Evolutionary conservation across 192 early-diverging fungal genomes (phyloP), one percentile per base, ranked within the genome.

Genomic region (Diversispora epigaea): DNA sequence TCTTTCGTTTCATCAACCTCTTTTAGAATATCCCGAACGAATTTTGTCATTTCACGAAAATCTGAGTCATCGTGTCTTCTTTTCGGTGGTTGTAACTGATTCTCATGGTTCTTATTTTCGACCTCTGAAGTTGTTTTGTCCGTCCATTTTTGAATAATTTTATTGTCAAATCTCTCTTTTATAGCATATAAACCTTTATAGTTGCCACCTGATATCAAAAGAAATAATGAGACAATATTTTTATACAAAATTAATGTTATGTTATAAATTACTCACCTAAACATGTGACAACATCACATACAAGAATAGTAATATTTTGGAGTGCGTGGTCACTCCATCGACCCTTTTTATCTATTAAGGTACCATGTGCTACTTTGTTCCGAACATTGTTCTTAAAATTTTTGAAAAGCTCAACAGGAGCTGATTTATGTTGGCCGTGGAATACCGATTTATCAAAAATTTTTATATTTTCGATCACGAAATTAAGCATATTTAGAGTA

Each of bases 1-100:
- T 67, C 65, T 67, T 64, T 47, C 21, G 10, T 67, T 67, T 67
- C 45, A 47, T 67, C 17, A 1, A 19, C 46, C 65, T 67, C 65
- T n/a, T 62, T 67, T 67, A 67, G 44, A 67, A 47, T 67, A 47
- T 67, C 65, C 2, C 11, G 45, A 47, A 67, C 45, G 44, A 67
- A 67, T 67, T 14, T 67, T 67, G 17, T 67, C 65, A 67, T 67
- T 67, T 67, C 65, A 67, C 17, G 47, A 22, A n/a, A 67, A 47
- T 67, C 11, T 11, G 62, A 17, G 22, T 25, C 32, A 64, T 64
- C 40, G 14, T 64, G n/a, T n/a, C 43, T 64, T 64, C 62, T 64
- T 64, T 64, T 64, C 43, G 11, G 0, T 64, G 50, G 50, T 52
- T 17, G 50, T 3, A 10, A 52, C 50, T 52, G 50, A 52, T 52